These are phyloP conservation scores for Elongisporangium anandrum DNA, from an alignment of 352 stramenopile species.

Conservation along the genomic window DNA sequence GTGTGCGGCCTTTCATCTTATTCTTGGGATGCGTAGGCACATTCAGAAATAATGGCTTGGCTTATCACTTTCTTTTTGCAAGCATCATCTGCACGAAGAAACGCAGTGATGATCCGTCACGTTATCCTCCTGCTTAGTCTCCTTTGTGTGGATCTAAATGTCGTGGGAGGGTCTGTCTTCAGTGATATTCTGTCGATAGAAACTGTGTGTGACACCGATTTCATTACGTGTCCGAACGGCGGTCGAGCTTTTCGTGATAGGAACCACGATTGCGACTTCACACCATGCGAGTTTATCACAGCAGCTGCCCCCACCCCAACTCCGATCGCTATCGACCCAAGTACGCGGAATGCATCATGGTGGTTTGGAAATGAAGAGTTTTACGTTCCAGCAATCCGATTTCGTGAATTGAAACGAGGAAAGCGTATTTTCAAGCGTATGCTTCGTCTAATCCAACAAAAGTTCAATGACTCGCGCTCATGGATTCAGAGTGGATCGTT, in stretches of 20 bases:
- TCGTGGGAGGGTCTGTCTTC: slow-evolving; percentile 26
- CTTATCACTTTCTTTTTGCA: not conserved
- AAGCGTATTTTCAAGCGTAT: slow-evolving; percentile 9
- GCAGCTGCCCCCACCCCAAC: slow-evolving; percentile 1
- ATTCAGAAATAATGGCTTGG: too few species aligned
- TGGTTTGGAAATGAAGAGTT: slow-evolving; percentile 46
- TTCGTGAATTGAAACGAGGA: slow-evolving; percentile 15
- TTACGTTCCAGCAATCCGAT: slow-evolving; percentile 17
- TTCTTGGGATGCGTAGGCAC: not conserved
- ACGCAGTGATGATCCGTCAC: not conserved
- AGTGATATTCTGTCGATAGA: slow-evolving; percentile 21
- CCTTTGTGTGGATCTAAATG: slow-evolving; percentile 32
- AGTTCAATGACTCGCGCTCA: slow-evolving; percentile 5
- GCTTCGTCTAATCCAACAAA: slow-evolving; percentile 4
- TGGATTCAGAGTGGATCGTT: slow-evolving; percentile 5
- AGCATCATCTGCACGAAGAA: not conserved
- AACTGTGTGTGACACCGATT: slow-evolving; percentile 32
- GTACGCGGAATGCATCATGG: slow-evolving; percentile 6
- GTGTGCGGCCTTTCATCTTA: not conserved
- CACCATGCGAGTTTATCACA: slow-evolving; percentile 30
- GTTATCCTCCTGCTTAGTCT: slow-evolving; percentile 1
- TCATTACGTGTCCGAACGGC: slow-evolving; percentile 31
- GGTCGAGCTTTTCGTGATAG: slow-evolving; percentile 28
- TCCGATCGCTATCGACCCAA: slow-evolving; percentile 7
- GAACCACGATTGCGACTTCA: slow-evolving; percentile 35